A percentile compares a stretch with the other conserved stretches of the same genome.
These are phyloP conservation scores for Lavandula angustifolia DNA, from an alignment of 257 asterid species.

Conservation along the genomic window DNA sequence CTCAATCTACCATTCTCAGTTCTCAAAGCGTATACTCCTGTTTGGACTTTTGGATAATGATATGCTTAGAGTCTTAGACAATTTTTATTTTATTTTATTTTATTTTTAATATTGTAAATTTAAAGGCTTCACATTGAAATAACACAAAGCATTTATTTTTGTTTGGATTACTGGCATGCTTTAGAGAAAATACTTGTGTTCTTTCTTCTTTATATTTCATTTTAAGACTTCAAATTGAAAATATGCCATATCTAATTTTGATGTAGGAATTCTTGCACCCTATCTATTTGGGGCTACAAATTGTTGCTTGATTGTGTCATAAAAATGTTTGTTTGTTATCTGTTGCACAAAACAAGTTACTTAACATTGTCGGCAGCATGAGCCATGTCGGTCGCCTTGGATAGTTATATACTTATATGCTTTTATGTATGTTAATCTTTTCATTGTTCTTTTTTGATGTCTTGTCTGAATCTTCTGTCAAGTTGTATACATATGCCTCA, in stretches of 20 bases:
- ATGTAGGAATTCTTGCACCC: not conserved
- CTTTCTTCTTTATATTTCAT: not conserved
- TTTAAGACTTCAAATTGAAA: not conserved
- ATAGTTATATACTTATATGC: not conserved
- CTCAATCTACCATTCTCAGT: too few species aligned
- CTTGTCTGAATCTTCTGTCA: slow-evolving; percentile 10
- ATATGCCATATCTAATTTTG: slow-evolving; percentile 13
- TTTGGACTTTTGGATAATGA: too few species aligned
- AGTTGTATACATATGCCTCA: not conserved
- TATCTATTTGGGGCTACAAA: not conserved
- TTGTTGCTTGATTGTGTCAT: not conserved
- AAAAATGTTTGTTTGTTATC: not conserved
- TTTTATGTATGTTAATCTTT: not conserved
- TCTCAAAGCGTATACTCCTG: too few species aligned
- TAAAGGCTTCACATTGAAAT: too few species aligned
- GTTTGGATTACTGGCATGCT: slow-evolving; percentile 2
- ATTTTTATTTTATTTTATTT: too few species aligned
- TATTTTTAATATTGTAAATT: too few species aligned
- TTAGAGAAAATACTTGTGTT: not conserved
- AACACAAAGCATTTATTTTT: too few species aligned
- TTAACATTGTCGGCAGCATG: not conserved
- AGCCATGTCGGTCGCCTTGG: not conserved
- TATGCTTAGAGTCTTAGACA: too few species aligned
- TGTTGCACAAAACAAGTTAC: slow-evolving; percentile 2
- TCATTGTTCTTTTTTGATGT: not conserved